These are phyloP conservation scores for Backusella westeae DNA, from an alignment of 192 early-diverging fungal species.

Conservation along the genomic window DNA sequence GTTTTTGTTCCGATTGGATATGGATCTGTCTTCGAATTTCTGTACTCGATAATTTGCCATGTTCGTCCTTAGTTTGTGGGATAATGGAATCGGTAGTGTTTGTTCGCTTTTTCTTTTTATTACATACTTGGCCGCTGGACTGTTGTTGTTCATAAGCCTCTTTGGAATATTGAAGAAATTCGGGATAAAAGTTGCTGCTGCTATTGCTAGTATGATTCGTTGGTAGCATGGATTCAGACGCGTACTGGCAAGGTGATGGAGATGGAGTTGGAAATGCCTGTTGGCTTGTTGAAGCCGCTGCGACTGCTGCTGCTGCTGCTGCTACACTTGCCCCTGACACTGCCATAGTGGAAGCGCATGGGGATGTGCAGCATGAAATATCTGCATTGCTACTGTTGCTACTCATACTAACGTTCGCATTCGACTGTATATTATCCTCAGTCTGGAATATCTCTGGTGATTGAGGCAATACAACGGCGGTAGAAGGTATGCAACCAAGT, in stretches of 20 bases:
- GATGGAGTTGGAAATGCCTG: slow-evolving; percentile 14
- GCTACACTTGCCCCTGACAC: background rate
- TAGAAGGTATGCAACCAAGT: background rate
- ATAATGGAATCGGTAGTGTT: slow-evolving; percentile 3
- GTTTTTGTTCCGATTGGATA: slow-evolving; percentile 35
- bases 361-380: slow-evolving; percentile 18
- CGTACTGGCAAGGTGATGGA: background rate
- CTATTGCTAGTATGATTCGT: background rate
- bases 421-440: background rate
- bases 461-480: background rate
- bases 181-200: slow-evolving; percentile 16
- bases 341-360: background rate
- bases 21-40: slow-evolving; percentile 30
- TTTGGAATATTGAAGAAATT: slow-evolving; percentile 27
- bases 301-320: background rate
- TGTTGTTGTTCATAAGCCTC: slow-evolving; percentile 23
- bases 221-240: slow-evolving; percentile 4
- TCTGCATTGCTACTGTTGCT: slow-evolving; percentile 4
- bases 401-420: background rate
- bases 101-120: background rate
- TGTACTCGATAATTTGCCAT: slow-evolving; percentile 3
- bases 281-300: background rate
- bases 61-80: background rate
- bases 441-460: slow-evolving; percentile 3
- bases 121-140: background rate